phyloP scores from a whole-genome alignment of 441 rosid genomes.

The Populus hybrid region DNA sequence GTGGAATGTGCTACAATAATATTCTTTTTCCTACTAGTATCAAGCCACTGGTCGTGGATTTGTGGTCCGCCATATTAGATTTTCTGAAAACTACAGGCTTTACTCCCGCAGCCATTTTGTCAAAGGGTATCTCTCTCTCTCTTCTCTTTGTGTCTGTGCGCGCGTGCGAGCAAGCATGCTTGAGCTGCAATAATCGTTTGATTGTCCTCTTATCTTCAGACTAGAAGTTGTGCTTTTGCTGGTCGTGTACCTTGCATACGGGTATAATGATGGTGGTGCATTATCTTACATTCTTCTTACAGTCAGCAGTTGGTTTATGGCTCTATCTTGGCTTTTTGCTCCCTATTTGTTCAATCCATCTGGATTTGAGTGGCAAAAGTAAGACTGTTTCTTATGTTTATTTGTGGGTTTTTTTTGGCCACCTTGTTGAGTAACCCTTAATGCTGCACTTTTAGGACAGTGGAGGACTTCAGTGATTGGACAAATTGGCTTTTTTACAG shows the following conservation, averaged over 20 bases:
- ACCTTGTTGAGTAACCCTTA: slow-evolving; percentile 8
- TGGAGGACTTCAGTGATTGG: slow-evolving; percentile 99
- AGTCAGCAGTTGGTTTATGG: slow-evolving; percentile 99
- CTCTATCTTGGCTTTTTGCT: slow-evolving; percentile 95
- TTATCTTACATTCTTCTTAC: slow-evolving; percentile 81
- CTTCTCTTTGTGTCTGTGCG: slow-evolving; percentile 12
- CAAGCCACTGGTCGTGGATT: slow-evolving; percentile 99
- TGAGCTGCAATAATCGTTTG: slow-evolving; percentile 17
- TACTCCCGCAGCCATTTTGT: slow-evolving; percentile 98
- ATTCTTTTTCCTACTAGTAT: slow-evolving; percentile 51
- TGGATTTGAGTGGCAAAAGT: slow-evolving; percentile 99
- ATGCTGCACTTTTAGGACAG: slow-evolving; percentile 57
- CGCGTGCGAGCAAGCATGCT: not conserved
- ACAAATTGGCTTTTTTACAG: slow-evolving; percentile 99
- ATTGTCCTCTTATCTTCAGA: slow-evolving; percentile 43
- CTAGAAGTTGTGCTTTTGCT: slow-evolving; percentile 83
- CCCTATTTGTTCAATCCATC: slow-evolving; percentile 98
- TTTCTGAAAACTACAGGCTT: slow-evolving; percentile 93
- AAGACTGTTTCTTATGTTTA: slow-evolving; percentile 27
- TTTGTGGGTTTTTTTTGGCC: not conserved
- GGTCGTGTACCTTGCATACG: slow-evolving; percentile 87
- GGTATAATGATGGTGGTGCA: slow-evolving; percentile 77
- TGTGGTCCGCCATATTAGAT: slow-evolving; percentile 91
- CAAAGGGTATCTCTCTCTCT: slow-evolving; percentile 59
- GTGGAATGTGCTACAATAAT: slow-evolving; percentile 21